These are phyloP conservation scores for Saksenaea vasiformis DNA, from an alignment of 371 early-diverging fungal genomes.

Conservation along the genomic window DNA sequence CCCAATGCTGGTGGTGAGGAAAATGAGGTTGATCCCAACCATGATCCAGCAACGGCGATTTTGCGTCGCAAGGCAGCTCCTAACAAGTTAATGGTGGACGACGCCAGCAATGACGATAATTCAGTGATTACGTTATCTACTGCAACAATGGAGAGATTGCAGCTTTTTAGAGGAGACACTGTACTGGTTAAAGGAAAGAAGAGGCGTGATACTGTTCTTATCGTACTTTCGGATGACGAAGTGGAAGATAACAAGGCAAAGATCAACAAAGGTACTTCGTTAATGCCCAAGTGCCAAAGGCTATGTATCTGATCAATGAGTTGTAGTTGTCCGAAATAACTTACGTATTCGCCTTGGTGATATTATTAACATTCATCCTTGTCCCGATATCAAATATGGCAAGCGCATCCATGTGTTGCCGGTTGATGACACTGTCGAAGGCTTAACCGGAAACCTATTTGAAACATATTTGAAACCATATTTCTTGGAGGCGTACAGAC, in stretches of 20 bases:
- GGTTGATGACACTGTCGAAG: constrained; percentile 98
- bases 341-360: constrained; percentile 98
- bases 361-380: constrained; percentile 95
- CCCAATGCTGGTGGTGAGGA: constrained; percentile 51
- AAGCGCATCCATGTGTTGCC: constrained; percentile 96
- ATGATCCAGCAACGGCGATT: constrained; percentile 93
- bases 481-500: constrained; percentile 95
- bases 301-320: not conserved
- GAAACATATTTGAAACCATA: constrained; percentile 98
- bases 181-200: constrained; percentile 98
- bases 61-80: constrained; percentile 93
- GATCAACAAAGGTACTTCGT: constrained; percentile 83
- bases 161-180: constrained; percentile 94
- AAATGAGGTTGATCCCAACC: constrained; percentile 55
- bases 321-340: constrained; percentile 94
- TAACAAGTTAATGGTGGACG: constrained; percentile 97
- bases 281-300: not conserved
- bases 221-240: constrained; percentile 90
- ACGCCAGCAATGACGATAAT: constrained; percentile 96
- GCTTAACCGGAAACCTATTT: constrained; percentile 96
- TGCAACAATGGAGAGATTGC: constrained; percentile 91
- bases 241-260: constrained; percentile 92
- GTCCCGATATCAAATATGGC: constrained; percentile 96
- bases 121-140: constrained; percentile 90
- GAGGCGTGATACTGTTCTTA: constrained; percentile 96